Conservation (phyloP, 1,284 basidiomycete genomes). For the Coniferiporia sulphurascens region DNA sequence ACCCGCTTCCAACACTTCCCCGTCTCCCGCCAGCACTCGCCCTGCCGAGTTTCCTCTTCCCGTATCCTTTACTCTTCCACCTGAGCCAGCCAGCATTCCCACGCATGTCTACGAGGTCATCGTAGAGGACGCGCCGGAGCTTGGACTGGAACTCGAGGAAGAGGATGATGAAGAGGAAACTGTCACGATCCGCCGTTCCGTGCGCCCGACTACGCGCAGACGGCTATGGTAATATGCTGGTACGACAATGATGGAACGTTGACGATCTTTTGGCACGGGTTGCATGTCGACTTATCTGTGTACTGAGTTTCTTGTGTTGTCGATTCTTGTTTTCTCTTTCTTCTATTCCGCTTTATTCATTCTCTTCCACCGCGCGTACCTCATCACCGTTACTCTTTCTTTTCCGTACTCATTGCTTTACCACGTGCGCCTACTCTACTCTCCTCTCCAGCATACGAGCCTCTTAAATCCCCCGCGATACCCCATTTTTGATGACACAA, state of each 20-base stretch:
- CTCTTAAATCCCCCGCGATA: not conserved
- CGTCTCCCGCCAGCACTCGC: slow-evolving; percentile 68
- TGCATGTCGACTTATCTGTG: not conserved
- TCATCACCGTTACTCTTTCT: not conserved
- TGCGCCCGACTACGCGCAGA: slow-evolving; percentile 3
- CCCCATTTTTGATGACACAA: not conserved
- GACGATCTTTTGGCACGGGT: not conserved
- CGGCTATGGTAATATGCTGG: slow-evolving; percentile 11
- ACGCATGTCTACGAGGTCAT: slow-evolving; percentile 67
- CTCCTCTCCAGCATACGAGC: not conserved
- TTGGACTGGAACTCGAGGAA: slow-evolving; percentile 7
- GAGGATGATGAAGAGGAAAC: slow-evolving; percentile 12
- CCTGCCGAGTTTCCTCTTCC: slow-evolving; percentile 69
- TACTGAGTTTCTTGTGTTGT: slow-evolving; percentile 5
- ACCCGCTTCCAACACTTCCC: slow-evolving; percentile 54
- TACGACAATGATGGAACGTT: not conserved
- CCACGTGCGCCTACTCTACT: not conserved
- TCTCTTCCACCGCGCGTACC: not conserved
- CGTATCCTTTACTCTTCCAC: slow-evolving; percentile 48
- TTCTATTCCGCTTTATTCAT: not conserved
- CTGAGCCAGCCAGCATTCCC: slow-evolving; percentile 51
- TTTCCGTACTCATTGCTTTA: not conserved
- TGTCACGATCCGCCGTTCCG: slow-evolving; percentile 7
- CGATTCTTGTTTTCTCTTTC: not conserved
- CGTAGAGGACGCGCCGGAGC: slow-evolving; percentile 41